Percentiles rank a stretch among this genome's conserved stretches.
phyloP scores from a whole-genome alignment of 257 asterid genomes.

The Rauvolfia tetraphylla region DNA sequence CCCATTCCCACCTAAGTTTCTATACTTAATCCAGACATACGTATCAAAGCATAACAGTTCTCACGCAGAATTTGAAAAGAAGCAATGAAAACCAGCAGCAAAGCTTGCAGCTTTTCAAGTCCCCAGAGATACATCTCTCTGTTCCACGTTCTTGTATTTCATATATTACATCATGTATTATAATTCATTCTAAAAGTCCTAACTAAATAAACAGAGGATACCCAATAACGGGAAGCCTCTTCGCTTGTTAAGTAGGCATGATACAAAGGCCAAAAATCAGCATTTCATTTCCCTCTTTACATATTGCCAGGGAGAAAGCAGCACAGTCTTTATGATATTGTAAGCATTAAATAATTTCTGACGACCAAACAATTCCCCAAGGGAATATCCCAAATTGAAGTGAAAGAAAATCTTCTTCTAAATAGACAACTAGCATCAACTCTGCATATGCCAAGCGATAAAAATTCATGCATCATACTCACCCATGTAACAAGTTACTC shows the following conservation, averaged over 20 bases:
- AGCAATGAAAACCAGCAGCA: neutral
- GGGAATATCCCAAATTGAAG: neutral
- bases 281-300: neutral
- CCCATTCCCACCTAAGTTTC: too few species aligned
- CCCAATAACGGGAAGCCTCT: neutral
- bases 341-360: neutral
- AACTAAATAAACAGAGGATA: neutral
- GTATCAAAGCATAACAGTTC: neutral
- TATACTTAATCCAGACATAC: neutral
- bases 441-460: neutral
- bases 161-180: neutral
- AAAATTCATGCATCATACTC: neutral
- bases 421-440: neutral
- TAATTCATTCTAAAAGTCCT: neutral
- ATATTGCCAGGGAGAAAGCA: neutral
- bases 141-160: neutral
- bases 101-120: neutral
- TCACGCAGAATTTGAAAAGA: neutral
- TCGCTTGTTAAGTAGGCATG: neutral
- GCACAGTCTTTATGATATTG: neutral
- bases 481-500: neutral
- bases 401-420: neutral
- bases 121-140: neutral
- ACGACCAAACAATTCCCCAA: neutral
- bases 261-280: neutral